A percentile compares a stretch with the other conserved stretches of the same genome.
Evolutionary conservation across 2,329 filamentous ascomycete genomes (phyloP).

Genomic region (Botrytis deweyae): DNA sequence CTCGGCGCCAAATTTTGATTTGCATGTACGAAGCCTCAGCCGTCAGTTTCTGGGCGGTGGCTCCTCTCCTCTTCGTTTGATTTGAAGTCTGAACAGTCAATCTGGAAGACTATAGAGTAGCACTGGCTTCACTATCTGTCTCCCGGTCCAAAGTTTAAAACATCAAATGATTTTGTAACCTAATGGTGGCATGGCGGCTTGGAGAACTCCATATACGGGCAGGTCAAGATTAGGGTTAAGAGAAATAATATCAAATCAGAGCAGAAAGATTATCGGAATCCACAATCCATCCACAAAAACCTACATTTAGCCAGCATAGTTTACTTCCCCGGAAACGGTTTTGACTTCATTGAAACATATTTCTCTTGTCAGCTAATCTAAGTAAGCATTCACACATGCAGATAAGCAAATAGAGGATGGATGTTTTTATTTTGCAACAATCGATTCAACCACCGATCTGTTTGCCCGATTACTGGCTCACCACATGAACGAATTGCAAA

Average conservation of each 20-base stretch:
- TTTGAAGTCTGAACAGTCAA: not conserved
- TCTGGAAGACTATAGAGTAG: not conserved
- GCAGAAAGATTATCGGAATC: not conserved
- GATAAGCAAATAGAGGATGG: not conserved
- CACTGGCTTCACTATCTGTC: not conserved
- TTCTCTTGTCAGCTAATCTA: not conserved
- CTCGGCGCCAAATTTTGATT: not conserved
- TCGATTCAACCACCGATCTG: not conserved
- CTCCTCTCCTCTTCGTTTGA: not conserved
- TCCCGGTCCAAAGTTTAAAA: conserved; percentile 5
- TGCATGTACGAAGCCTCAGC: not conserved
- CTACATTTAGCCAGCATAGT: not conserved
- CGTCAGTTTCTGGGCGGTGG: not conserved
- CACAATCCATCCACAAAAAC: not conserved
- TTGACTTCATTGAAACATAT: conserved; percentile 1
- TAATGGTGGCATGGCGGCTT: not conserved
- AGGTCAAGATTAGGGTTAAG: not conserved
- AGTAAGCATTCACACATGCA: not conserved
- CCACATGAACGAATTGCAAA: not conserved
- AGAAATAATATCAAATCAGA: not conserved
- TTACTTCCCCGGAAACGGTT: conserved; percentile 12
- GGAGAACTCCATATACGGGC: not conserved
- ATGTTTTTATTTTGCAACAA: not conserved
- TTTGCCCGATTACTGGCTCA: not conserved
- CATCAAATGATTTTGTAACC: not conserved